A percentile compares a stretch with the other conserved stretches of the same genome.
Evolutionary conservation across 78 protist species (phyloP).

Genomic region (Pigoraptor vietnamica): DNA sequence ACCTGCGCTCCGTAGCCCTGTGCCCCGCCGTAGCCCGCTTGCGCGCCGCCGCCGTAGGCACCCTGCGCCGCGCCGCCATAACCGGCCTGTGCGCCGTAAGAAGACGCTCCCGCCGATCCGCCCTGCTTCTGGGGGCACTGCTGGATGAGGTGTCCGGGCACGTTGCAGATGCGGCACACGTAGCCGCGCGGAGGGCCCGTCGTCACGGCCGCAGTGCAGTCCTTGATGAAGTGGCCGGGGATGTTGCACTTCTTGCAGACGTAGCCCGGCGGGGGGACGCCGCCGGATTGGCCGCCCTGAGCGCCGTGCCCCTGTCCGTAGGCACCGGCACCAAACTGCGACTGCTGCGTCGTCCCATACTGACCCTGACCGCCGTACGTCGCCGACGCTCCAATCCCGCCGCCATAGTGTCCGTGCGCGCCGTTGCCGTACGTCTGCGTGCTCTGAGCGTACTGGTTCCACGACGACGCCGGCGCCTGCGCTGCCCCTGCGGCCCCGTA

Average conservation of each 20-base stretch:
- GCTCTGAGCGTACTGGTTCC: neutral
- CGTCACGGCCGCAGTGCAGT: neutral
- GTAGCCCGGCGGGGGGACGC: neutral
- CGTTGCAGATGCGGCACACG: neutral
- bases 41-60: no score
- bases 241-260: slow-evolving; percentile 9
- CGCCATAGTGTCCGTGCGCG: neutral
- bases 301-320: no score
- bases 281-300: neutral
- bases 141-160: neutral
- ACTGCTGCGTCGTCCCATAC: neutral
- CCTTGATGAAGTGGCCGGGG: neutral
- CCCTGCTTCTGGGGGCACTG: neutral
- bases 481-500: neutral
- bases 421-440: neutral
- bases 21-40: no score
- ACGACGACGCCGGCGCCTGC: no score
- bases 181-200: neutral
- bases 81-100: no score
- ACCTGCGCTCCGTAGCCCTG: no score
- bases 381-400: neutral
- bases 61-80: no score
- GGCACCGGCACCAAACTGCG: no score
- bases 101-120: no score
- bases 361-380: neutral